Base-by-base conservation (phyloP, 2,329 filamentous ascomycete genomes). In the Aspergillus texensis region DNA sequence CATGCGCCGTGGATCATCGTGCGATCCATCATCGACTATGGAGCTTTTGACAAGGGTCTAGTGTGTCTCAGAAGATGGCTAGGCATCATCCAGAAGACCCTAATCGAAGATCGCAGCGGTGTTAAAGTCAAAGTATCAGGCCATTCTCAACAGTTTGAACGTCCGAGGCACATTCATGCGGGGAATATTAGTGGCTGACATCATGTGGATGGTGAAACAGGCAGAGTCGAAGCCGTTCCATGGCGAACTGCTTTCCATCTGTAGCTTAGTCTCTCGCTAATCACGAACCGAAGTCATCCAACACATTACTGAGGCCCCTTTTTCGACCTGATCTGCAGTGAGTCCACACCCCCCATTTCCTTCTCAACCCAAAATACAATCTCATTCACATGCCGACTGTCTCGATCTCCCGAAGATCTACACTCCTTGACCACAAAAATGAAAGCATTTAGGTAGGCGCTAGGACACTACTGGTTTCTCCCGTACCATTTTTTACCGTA, bases 331-430 rank as follows among this genome's bases (percentile, higher is more conserved):
- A 60, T 60, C 57, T 41, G 46, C 57, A 54, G 30, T 60, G 57
- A 24, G 19, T 32, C 36, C 21, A 14, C 58, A 3, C 16, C 34
- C 30, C 32, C 8, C 12, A 28, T 19, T 26, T 30, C 45, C 57
- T 34, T 39, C 19, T 46, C 21, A 58, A 48, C 57, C 57, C 30
- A 19, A 52, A 19, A 0, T 10, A 28, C 6, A 59, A 24, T 14
- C 26, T 36, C 3, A 48, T 60, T 60, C 58, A 60, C 58, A 60
- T 60, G 58, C 50, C 19, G n/a, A 41, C 16, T 43, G 14, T 39
- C 30, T 16, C 24, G 50, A 34, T 32, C 50, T 24, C 12, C 50
- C 50, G 50, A 54, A 54, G 32, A 54, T 36, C 52, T 1, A 28
- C 26, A 28, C 26, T 8, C 26, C 26, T 28, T 28, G 26, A 28